These are phyloP conservation scores for Ophiocordyceps polyrhachis-furcata DNA, from an alignment of 2,329 filamentous ascomycete genomes.

Conservation along the genomic window DNA sequence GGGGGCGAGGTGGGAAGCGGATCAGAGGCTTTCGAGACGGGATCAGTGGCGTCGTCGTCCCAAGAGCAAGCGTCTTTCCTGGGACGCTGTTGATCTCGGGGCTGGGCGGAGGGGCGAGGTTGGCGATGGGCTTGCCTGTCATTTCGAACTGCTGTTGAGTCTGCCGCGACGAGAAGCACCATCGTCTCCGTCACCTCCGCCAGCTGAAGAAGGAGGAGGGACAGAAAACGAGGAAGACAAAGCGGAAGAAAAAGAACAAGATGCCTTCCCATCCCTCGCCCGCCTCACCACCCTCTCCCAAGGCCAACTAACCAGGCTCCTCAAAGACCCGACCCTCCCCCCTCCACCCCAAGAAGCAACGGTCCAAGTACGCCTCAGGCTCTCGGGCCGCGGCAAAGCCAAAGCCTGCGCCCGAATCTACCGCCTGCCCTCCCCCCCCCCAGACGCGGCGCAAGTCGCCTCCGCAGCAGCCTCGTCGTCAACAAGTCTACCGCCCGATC, in stretches of 20 bases:
- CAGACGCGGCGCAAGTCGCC: conserved; percentile 24
- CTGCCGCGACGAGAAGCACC: conserved; percentile 1
- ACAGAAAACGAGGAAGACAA: no score
- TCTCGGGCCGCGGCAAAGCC: conserved; percentile 53
- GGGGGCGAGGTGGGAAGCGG: conserved; percentile 59
- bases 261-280: background rate
- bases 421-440: conserved; percentile 44
- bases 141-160: conserved; percentile 54
- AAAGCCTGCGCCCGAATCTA: conserved; percentile 65
- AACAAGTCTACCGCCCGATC: conserved; percentile 20
- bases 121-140: conserved; percentile 65
- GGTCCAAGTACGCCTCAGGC: conserved; percentile 45
- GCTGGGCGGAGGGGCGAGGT: conserved; percentile 61
- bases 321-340: conserved; percentile 1
- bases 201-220: no score
- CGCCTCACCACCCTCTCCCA: background rate
- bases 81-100: conserved; percentile 56
- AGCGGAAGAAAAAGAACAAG: background rate
- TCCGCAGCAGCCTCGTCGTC: conserved; percentile 21
- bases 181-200: no score
- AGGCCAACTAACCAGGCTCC: background rate
- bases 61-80: conserved; percentile 64
- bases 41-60: conserved; percentile 61
- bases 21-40: conserved; percentile 51
- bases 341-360: conserved; percentile 19